These are phyloP conservation scores for Bipolaris sorokiniana DNA, from an alignment of 2,329 filamentous ascomycete species.

Conservation along the genomic window DNA sequence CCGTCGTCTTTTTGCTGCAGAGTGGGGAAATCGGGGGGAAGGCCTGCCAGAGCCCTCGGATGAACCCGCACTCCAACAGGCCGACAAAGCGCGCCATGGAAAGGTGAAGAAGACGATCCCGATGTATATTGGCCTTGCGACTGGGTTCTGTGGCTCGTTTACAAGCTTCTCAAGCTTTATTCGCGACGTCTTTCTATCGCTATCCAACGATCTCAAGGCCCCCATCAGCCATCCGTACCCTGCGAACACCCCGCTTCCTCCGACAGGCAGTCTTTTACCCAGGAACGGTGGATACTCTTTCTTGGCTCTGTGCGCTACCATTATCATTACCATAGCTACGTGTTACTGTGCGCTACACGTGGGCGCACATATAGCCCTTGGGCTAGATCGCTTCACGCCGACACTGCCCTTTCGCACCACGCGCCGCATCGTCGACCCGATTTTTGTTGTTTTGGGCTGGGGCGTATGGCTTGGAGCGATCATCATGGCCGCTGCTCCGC, in stretches of 20 bases:
- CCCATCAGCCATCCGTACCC: constrained; percentile 52
- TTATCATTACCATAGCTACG: constrained; percentile 73
- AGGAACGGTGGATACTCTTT: constrained; percentile 81
- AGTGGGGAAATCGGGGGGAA: constrained; percentile 60
- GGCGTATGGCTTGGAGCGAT: constrained; percentile 81
- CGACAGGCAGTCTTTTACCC: constrained; percentile 42
- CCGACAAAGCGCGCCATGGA: constrained; percentile 38
- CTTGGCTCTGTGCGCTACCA: constrained; percentile 77
- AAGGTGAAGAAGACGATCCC: constrained; percentile 84
- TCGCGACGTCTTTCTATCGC: constrained; percentile 76
- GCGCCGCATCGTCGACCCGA: constrained; percentile 68
- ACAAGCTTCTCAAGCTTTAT: constrained; percentile 90
- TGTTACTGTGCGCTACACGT: constrained; percentile 72
- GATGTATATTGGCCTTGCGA: constrained; percentile 83
- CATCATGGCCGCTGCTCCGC: constrained; percentile 73
- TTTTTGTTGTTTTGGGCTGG: constrained; percentile 68
- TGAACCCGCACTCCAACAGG: constrained; percentile 5
- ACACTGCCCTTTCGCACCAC: constrained; percentile 64
- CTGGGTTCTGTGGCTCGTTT: constrained; percentile 86
- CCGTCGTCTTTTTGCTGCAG: constrained; percentile 72
- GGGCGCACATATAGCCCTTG: constrained; percentile 76
- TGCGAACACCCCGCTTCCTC: constrained; percentile 37
- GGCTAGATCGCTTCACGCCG: constrained; percentile 64
- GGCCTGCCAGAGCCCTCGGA: constrained; percentile 29
- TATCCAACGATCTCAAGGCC: constrained; percentile 73